Base-by-base conservation (phyloP, 129 eudicot species). In the Cynara cardunculus region DNA sequence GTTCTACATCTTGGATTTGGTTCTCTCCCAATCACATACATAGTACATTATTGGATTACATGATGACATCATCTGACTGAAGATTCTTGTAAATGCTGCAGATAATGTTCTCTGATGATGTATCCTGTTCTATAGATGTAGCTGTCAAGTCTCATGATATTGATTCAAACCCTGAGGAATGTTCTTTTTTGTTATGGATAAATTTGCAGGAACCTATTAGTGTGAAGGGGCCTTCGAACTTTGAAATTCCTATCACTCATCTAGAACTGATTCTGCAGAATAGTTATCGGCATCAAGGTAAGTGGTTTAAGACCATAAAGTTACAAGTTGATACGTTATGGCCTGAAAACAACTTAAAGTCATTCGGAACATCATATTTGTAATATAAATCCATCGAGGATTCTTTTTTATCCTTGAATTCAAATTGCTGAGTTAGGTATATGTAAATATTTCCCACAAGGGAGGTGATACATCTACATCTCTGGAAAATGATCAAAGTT, bases 401-500 rank as follows among this genome's bases (percentile, higher is more conserved):
- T 73, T 81, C 13, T 37, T 69, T 59, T 64, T 78, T 41, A 71
- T 70, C 83, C 75, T 49, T 25, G 69, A 74, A 73, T 35, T 75
- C n/a, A 82, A 71, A 79, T 37, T 34, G 68, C 80, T 25, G 39
- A 56, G 87, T 88, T 80, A 78, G 81, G 69, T 81, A 78, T 72
- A 80, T 66, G 62, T 79, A 76, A 81, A 76, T 76, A 74, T 49
- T 72, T 71, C 79, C 81, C 87, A 83, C 87, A 82, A 75, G 86
- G 84, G 62, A 77, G 62, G 73, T 77, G 81, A 76, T 89, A 86
- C 90, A 81, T 77, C 86, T 32, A 79, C 76, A 67, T 85, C 84
- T 69, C 78, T 78, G 67, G 75, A 76, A 78, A 78, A 85, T 80
- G 53, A 85, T 79, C 88, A 90, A 87, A 88, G 87, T 81, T 86